Conservation (phyloP, 1,139 yeast genomes). For the Geotrichum bryndzae region DNA sequence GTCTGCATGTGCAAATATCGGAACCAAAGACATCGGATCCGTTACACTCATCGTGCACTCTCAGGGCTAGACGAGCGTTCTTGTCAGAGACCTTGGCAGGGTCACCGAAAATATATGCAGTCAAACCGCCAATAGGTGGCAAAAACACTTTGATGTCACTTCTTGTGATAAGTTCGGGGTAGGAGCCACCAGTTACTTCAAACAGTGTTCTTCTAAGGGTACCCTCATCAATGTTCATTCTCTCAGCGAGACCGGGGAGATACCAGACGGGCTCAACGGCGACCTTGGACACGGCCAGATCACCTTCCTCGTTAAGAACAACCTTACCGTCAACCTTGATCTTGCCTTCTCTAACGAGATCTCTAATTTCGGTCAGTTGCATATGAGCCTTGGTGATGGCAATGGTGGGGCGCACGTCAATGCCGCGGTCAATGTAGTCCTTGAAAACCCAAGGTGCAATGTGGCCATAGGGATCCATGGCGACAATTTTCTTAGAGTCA, state of each 20-base stretch:
- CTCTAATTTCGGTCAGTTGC: constrained; percentile 48
- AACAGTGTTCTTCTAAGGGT: constrained; percentile 51
- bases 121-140: constrained; percentile 60
- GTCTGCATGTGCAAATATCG: constrained; percentile 61
- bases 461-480: constrained; percentile 60
- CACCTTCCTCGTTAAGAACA: constrained; percentile 52
- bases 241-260: constrained; percentile 57
- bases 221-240: constrained; percentile 50
- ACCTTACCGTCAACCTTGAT: constrained; percentile 51
- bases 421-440: constrained; percentile 39
- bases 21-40: constrained; percentile 63
- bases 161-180: constrained; percentile 57
- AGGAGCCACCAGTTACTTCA: constrained; percentile 61
- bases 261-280: constrained; percentile 66
- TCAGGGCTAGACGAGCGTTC: constrained; percentile 44
- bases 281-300: constrained; percentile 52
- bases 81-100: constrained; percentile 48
- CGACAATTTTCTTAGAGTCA: constrained; percentile 48
- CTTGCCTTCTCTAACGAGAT: constrained; percentile 42
- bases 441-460: constrained; percentile 51
- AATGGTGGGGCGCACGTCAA: constrained; percentile 55
- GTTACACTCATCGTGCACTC: constrained; percentile 61
- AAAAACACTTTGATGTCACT: constrained; percentile 55
- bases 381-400: constrained; percentile 58
- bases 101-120: constrained; percentile 57